phyloP scores from a whole-genome alignment of 1,284 basidiomycete species.

The Stygiomarasmius scandens region DNA sequence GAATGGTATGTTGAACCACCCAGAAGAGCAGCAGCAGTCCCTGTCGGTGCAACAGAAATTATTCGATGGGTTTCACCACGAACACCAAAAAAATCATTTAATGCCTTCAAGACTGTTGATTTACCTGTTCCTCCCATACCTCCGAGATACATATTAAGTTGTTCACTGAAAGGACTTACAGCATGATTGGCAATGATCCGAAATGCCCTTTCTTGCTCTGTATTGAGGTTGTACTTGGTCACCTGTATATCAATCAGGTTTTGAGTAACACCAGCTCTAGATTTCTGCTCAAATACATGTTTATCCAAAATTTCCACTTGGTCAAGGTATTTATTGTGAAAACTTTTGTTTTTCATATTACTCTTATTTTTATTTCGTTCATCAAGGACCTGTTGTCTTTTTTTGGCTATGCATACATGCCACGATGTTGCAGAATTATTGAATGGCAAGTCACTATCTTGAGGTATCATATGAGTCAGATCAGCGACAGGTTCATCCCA shows the following conservation, averaged over 20 bases:
- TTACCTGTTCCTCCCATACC: slow-evolving; percentile 33
- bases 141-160: too few species aligned
- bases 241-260: background rate
- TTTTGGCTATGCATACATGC: too few species aligned
- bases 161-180: too few species aligned
- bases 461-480: too few species aligned
- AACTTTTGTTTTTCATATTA: background rate
- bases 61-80: slow-evolving; percentile 14
- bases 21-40: slow-evolving; percentile 29
- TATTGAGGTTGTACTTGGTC: slow-evolving; percentile 20
- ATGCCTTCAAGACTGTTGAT: slow-evolving; percentile 41
- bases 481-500: too few species aligned
- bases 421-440: too few species aligned
- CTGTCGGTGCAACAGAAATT: slow-evolving; percentile 36
- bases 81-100: slow-evolving; percentile 29
- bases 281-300: background rate
- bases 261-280: background rate
- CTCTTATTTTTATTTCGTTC: background rate
- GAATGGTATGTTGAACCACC: slow-evolving; percentile 33
- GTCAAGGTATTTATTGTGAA: background rate
- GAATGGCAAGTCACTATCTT: too few species aligned
- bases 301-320: background rate
- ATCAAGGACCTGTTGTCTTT: background rate
- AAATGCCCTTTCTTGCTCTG: slow-evolving; percentile 29
- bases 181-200: too few species aligned